Evolutionary conservation across 441 rosid species (phyloP), one percentile per base, ranked within the genome.

Genomic region (Adansonia madagascariensis): DNA sequence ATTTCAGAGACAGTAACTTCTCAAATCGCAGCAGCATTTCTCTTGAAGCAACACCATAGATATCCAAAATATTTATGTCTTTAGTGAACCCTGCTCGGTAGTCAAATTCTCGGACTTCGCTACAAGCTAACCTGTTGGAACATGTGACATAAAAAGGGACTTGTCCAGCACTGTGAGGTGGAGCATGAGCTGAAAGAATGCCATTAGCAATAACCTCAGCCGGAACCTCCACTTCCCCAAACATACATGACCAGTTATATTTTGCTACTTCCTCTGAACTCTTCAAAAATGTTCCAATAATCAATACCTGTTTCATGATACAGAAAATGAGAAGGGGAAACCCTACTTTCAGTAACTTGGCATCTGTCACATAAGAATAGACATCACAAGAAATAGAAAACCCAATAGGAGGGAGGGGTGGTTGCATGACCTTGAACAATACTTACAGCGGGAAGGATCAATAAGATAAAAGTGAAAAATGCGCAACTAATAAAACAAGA

Each of bases 191-290:
- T 75, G 89, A 86, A 75, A 95, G 95, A 83, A 91, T 81, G 22
- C 97, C 99, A 77, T 91, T 94, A 1, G 88, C 95, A 81, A 94
- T 77, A 80, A 94, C 81, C 80, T 92, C 88, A 75, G 98, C 98
- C 27, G 97, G 98, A 84, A 96, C 98, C 82, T 94, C 98, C 76
- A 92, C 91, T 86, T 94, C 99, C 20, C 98, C 99, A 87, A 91
- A 96, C 98, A 96, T 96, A 73, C 98, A 92, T 75, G 98, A 92
- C 99, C 98, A 94, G 50, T 82, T 87, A 85, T 77, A 90, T 35
- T 83, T 87, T 15, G 68, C 75, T 79, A 88, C 86, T 78, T 90
- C 96, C 75, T 86, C 86, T 8, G 77, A 85, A 84, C 84, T 84
- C 80, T 74, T 88, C 82, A 96, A 83, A 80, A 94, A 96, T 74